Evolutionary conservation across 768 basidiomycete species (phyloP), one percentile per base, ranked within the genome.

Genomic region (Boletus eberwhitei): DNA sequence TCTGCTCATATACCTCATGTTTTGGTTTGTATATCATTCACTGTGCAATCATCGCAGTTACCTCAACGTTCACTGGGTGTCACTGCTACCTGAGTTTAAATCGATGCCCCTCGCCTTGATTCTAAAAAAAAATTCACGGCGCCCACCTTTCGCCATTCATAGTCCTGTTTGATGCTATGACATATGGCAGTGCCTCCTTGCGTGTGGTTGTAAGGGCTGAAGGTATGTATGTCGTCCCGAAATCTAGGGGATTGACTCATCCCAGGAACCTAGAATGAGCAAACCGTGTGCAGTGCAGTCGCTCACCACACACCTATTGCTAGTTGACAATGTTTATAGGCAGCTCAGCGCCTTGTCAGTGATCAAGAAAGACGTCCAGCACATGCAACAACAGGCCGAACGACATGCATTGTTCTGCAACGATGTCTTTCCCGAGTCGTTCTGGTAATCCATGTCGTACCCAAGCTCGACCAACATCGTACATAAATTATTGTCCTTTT

Each of bases 21-120:
- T 53, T 54, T 59, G 52, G 16, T 47, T 58, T 51, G 45, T 58
- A 43, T 51, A 48, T 48, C 43, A 32, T 52, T 39, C 38, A 12
- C 31, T 52, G 49, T 52, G 7, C 43, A 39, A 47, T 17, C 26
- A 39, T 52, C 29, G 26, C 51, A 44, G 35, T 45, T 24, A 29
- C 22, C 9, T 37, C 13, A 29, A 2, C 13, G n/a, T 4, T 13
- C 34, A 16, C 3, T 48, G 41, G 17, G 22, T 39, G n/a, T 12
- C n/a, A 19, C 24, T 48, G 4, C 8, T 52, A 26, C 47, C 34
- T 34, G 47, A 50, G 14, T 36, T 29, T 19, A 12, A 14, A 29
- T 36, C 19, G 19, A 0, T 5, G n/a, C 19, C 38, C 14, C 16
- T 24, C 12, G 22, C 8, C 17, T 31, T 47, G 22, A 17, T 24